Conservation (phyloP, 495 filamentous ascomycete genomes). For the Pyrenopolyporus hunteri region DNA sequence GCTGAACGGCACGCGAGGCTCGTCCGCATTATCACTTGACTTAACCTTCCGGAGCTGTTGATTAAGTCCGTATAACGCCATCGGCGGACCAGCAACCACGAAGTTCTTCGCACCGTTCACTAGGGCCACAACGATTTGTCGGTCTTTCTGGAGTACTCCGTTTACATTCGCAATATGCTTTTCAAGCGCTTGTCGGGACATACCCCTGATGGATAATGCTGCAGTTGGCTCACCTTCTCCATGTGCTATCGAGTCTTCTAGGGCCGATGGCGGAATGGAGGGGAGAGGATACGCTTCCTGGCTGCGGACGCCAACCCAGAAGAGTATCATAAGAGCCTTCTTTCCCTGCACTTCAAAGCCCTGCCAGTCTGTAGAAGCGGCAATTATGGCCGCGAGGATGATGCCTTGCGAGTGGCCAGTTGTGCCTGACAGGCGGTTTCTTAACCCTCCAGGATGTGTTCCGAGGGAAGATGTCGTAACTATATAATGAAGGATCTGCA, state of each 20-base stretch:
- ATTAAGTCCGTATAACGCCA: slow-evolving; percentile 87
- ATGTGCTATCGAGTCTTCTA: slow-evolving; percentile 83
- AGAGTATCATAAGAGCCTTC: slow-evolving; percentile 77
- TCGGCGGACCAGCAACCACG: slow-evolving; percentile 85
- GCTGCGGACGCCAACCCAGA: slow-evolving; percentile 90
- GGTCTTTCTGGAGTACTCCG: slow-evolving; percentile 76
- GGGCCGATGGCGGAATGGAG: slow-evolving; percentile 75
- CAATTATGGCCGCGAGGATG: slow-evolving; percentile 82
- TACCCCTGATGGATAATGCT: slow-evolving; percentile 85
- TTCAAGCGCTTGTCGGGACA: slow-evolving; percentile 71
- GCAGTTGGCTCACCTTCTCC: slow-evolving; percentile 84
- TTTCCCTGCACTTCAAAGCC: slow-evolving; percentile 72
- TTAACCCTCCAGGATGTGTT: slow-evolving; percentile 74
- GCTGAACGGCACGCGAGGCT: slow-evolving; percentile 85
- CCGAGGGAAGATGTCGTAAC: slow-evolving; percentile 85
- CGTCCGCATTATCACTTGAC: slow-evolving; percentile 80
- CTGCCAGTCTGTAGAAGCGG: slow-evolving; percentile 77
- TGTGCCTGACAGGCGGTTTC: slow-evolving; percentile 72
- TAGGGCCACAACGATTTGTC: slow-evolving; percentile 82
- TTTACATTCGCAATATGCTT: slow-evolving; percentile 86
- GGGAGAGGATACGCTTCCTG: slow-evolving; percentile 88
- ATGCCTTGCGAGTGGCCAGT: slow-evolving; percentile 91
- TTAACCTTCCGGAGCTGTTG: slow-evolving; percentile 83
- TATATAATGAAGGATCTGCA: slow-evolving; percentile 81
- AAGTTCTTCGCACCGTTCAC: slow-evolving; percentile 87